Base-by-base conservation (phyloP, 202 grass and related monocot species). In the Eragrostis tef region DNA sequence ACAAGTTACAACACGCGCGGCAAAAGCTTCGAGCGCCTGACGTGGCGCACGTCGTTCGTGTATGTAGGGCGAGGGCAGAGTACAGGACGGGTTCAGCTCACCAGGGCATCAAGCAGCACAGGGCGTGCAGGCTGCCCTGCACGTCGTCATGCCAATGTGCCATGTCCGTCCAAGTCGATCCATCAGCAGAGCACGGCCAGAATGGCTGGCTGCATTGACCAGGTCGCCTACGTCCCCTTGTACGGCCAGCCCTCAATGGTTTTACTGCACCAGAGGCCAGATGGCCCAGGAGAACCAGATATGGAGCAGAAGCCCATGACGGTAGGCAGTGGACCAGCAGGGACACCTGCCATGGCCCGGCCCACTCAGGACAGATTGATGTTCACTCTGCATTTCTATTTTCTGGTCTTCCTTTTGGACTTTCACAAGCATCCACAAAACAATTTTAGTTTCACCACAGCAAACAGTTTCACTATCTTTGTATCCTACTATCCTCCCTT, bases 371-470 rank as follows among this genome's bases (percentile, higher is more conserved):
- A 56, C 19, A 53, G 29, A n/a, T n/a, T n/a, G n/a, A n/a, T n/a
- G n/a, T n/a, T n/a, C 19, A 53, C 50, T 54, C 1, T 20, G 19
- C 7, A 54, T 54, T 54, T 20, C 19, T 20, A 9, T 8, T 20
- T 54, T 20, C 6, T 20, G n/a, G 4, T 52, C 16, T 0, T 54
- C 19, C 20, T 57, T 69, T 41, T 13, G 14, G 56, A 39, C 13
- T 13, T 16, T 62, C 64, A 29, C 51, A n/a, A n/a, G n/a, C n/a
- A n/a, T n/a, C n/a, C n/a, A 67, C 43, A 53, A 71, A 71, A 71
- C 56, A 72, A 9, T 20, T 61, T n/a, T 45, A 72, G 9, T 21
- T 50, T 42, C 12, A 62, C 19, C 6, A 15, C 54, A 42, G n/a
- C 20, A 20, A 70, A 51, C 13, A 49, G 15, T 10, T n/a, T n/a